phyloP scores from a whole-genome alignment of 208 protist genomes.

The Leishmania gerbilli region DNA sequence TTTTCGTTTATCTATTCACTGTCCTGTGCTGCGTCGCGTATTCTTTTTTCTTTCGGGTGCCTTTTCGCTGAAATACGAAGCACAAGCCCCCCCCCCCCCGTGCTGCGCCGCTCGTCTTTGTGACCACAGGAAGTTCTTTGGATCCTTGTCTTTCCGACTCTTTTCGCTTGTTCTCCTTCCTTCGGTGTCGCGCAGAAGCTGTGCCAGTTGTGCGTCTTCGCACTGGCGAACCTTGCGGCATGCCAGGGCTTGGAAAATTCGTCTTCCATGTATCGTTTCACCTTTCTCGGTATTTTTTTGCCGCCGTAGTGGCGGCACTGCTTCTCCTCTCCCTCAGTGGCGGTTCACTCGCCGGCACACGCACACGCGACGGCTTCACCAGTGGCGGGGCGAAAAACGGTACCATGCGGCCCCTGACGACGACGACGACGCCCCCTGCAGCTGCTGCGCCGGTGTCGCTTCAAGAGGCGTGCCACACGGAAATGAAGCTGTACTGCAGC shows the following conservation, averaged over 20 bases:
- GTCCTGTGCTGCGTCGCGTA: background rate
- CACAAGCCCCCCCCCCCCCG: no score
- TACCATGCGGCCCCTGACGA: background rate
- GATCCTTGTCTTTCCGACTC: background rate
- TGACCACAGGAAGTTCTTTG: background rate
- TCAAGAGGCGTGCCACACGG: conserved; percentile 29
- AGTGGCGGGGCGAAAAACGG: background rate
- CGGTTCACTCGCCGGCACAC: conserved; percentile 23
- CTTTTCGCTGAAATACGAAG: no score
- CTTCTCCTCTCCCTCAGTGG: conserved; percentile 24
- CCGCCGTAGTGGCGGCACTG: conserved; percentile 11
- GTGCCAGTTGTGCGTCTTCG: background rate
- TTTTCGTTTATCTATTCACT: background rate
- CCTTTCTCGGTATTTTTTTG: conserved; percentile 10
- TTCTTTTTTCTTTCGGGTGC: background rate
- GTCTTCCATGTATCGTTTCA: conserved; percentile 6
- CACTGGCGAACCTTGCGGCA: background rate
- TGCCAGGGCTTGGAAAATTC: conserved; percentile 1
- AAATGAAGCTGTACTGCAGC: conserved; percentile 30
- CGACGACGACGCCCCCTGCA: background rate
- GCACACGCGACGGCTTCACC: background rate
- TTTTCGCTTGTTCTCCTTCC: background rate
- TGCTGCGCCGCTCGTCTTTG: background rate
- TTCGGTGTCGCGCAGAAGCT: background rate
- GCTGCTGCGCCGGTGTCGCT: conserved; percentile 16